Conservation (phyloP, 345 rosid genomes). For the Limnanthes douglasii region DNA sequence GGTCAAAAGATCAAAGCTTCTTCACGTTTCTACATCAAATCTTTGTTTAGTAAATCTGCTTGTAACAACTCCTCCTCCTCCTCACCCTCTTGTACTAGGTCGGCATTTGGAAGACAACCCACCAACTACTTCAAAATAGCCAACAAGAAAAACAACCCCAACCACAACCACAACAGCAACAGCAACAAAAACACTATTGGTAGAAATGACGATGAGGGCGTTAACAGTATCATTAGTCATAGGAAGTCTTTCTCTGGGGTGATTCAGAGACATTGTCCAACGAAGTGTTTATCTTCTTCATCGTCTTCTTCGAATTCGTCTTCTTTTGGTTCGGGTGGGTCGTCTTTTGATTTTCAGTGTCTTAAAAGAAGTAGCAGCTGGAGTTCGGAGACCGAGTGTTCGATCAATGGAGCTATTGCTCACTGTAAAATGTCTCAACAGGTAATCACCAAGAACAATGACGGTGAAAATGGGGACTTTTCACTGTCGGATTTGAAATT, state of each 20-base stretch:
- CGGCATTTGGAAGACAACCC: constrained; percentile 6
- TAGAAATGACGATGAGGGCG: constrained; percentile 5
- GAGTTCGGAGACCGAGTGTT: constrained; percentile 41
- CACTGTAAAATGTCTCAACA: constrained; percentile 69
- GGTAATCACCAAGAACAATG: constrained; percentile 19
- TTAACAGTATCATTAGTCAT: constrained; percentile 16
- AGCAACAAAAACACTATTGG: constrained; percentile 28
- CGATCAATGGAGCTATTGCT: constrained; percentile 85
- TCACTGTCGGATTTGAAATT: constrained; percentile 24
- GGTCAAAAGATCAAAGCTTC: constrained; percentile 37
- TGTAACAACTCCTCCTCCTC: constrained; percentile 26
- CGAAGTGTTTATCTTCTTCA: constrained; percentile 34
- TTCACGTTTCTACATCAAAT: constrained; percentile 34
- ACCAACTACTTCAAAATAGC: constrained; percentile 15
- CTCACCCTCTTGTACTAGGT: constrained; percentile 42
- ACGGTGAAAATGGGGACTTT: constrained; percentile 20
- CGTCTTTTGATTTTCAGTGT: constrained; percentile 23
- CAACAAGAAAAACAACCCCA: constrained; percentile 26
- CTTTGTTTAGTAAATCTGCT: constrained; percentile 34
- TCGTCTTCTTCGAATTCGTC: constrained; percentile 43
- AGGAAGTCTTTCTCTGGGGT: constrained; percentile 84
- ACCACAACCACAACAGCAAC: constrained; percentile 14
- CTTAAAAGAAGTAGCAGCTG: constrained; percentile 56
- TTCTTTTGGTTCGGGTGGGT: constrained; percentile 45
- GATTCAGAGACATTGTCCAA: constrained; percentile 36